Percentiles rank a stretch among this genome's conserved stretches.
Evolutionary conservation across 1,284 basidiomycete species (phyloP).

Genomic region (Rugosomyces carneus): DNA sequence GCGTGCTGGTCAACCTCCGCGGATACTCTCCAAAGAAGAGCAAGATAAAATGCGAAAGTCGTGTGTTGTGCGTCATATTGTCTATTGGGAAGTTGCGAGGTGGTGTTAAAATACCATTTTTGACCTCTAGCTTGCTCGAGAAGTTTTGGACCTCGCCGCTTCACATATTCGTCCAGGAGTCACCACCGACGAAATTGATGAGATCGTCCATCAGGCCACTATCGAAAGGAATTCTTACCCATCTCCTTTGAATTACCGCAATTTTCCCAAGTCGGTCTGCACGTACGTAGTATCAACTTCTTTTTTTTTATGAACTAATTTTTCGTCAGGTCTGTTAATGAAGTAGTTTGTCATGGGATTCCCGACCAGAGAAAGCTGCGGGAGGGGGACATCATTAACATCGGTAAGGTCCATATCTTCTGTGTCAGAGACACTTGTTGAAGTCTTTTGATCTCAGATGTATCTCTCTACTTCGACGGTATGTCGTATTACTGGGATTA

Average conservation of each 20-base stretch:
- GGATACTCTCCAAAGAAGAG: constrained; percentile 59
- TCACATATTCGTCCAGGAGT: constrained; percentile 83
- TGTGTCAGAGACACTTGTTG: constrained; percentile 7
- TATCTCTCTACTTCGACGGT: constrained; percentile 68
- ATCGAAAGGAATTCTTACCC: constrained; percentile 93
- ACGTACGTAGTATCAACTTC: too few species aligned
- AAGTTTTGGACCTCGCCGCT: constrained; percentile 89
- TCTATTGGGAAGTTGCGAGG: not conserved
- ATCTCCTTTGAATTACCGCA: constrained; percentile 88
- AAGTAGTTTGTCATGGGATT: constrained; percentile 96
- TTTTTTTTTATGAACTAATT: too few species aligned
- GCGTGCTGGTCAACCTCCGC: constrained; percentile 54
- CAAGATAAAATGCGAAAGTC: constrained; percentile 76
- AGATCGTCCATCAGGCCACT: constrained; percentile 90
- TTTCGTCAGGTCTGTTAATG: constrained; percentile 75
- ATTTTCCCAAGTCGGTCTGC: constrained; percentile 96
- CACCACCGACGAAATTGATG: constrained; percentile 94
- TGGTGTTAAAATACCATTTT: constrained; percentile 1
- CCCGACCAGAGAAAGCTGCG: constrained; percentile 82
- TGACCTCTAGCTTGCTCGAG: constrained; percentile 67
- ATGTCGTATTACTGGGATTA: constrained; percentile 13
- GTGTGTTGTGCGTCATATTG: constrained; percentile 55
- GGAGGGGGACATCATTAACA: constrained; percentile 92
- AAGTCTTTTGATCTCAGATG: constrained; percentile 35
- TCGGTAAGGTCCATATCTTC: constrained; percentile 46